These are phyloP conservation scores for Cucumis variabilis DNA, from an alignment of 331 rosid genomes.

Conservation along the genomic window DNA sequence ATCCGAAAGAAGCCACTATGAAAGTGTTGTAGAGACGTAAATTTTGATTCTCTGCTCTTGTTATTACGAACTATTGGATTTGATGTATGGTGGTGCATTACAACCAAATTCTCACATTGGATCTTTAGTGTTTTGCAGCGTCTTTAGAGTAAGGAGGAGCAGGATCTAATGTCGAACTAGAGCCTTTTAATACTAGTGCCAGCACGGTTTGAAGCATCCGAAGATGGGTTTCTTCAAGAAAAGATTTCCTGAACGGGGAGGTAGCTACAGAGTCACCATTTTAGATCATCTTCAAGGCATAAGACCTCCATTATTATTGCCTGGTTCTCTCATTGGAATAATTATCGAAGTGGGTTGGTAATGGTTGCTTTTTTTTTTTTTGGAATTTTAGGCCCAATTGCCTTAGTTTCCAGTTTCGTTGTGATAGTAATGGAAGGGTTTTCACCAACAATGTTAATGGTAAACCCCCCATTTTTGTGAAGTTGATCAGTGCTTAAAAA, in stretches of 20 bases:
- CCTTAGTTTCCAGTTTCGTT: too few species aligned
- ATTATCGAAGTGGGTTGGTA: too few species aligned
- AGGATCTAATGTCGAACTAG: not conserved
- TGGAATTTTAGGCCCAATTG: too few species aligned
- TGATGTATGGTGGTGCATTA: constrained; percentile 10
- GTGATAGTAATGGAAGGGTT: too few species aligned
- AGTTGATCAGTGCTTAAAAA: too few species aligned
- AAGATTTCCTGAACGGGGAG: not conserved
- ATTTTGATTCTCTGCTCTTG: not conserved
- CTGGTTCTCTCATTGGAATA: not conserved
- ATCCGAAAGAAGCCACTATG: not conserved
- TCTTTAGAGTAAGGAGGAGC: not conserved
- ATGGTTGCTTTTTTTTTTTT: too few species aligned
- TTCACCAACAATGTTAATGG: too few species aligned
- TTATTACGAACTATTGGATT: not conserved
- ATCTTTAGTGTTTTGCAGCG: constrained; percentile 10
- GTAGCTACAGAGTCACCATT: not conserved
- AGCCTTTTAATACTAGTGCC: not conserved
- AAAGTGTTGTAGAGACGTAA: not conserved
- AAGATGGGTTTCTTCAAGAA: not conserved
- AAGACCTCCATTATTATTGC: not conserved
- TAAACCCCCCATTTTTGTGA: too few species aligned
- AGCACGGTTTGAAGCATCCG: not conserved
- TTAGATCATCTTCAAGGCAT: not conserved
- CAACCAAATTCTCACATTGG: not conserved